These are phyloP conservation scores for Nadsonia starkeyi-henricii DNA, from an alignment of 1,139 yeast genomes.

Conservation along the genomic window DNA sequence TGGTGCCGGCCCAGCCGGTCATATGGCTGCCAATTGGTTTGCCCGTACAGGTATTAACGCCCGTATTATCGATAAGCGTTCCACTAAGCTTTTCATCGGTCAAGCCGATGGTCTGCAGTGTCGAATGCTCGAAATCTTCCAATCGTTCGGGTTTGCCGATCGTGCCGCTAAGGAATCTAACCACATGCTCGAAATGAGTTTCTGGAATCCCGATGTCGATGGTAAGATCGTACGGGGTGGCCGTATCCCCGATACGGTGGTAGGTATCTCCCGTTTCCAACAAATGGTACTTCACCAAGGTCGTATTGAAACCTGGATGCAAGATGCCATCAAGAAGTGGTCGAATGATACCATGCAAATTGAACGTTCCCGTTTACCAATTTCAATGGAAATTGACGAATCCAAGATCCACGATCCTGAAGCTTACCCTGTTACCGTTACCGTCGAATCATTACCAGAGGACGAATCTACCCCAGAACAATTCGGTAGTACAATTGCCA, in stretches of 20 bases:
- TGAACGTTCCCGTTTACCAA: conserved; percentile 23
- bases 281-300: conserved; percentile 27
- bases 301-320: conserved; percentile 22
- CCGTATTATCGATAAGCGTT: conserved; percentile 25
- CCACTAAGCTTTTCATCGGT: conserved; percentile 22
- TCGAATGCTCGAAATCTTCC: conserved; percentile 25
- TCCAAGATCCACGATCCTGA: conserved; percentile 14
- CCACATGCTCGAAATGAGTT: conserved; percentile 18
- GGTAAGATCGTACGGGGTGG: conserved; percentile 17
- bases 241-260: conserved; percentile 21
- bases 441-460: conserved; percentile 15
- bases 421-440: conserved; percentile 23
- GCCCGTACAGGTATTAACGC: conserved; percentile 23
- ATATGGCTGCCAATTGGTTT: conserved; percentile 23
- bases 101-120: conserved; percentile 28
- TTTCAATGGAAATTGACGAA: conserved; percentile 18
- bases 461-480: conserved; percentile 20
- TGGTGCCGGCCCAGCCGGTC: conserved; percentile 29
- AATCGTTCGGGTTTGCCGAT: conserved; percentile 23
- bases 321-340: conserved; percentile 21
- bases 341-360: conserved; percentile 16
- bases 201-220: conserved; percentile 13
- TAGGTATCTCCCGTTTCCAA: conserved; percentile 23
- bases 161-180: conserved; percentile 23
- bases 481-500: conserved; percentile 17